phyloP scores from a whole-genome alignment of 495 filamentous ascomycete genomes.

The Oleoguttula mirabilis region DNA sequence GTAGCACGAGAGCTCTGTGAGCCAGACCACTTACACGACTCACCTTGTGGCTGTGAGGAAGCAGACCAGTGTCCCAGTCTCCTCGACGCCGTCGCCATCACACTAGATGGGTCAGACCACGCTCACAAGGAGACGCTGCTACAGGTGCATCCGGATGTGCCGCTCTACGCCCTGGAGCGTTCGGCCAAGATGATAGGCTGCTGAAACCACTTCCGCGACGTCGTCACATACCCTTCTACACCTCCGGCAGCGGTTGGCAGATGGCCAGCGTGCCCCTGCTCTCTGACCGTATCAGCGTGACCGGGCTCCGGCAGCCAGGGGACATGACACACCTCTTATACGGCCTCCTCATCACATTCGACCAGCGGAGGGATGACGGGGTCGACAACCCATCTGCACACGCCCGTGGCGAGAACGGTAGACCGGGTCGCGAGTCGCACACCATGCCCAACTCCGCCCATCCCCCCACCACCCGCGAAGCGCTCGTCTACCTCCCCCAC shows the following conservation, averaged over 20 bases:
- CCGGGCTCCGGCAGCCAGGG: constrained; percentile 33
- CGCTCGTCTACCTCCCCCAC: constrained; percentile 44
- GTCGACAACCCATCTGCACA: background rate
- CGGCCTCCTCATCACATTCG: constrained; percentile 41
- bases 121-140: constrained; percentile 42
- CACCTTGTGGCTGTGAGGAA: too few species aligned
- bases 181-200: constrained; percentile 36
- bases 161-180: constrained; percentile 36
- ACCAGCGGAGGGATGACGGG: constrained; percentile 9
- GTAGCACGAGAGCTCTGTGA: constrained; percentile 12
- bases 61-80: background rate
- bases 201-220: constrained; percentile 39
- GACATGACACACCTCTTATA: constrained; percentile 42
- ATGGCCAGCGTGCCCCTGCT: constrained; percentile 28
- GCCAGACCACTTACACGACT: too few species aligned
- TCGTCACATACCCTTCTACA: constrained; percentile 25
- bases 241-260: constrained; percentile 30
- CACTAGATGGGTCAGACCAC: constrained; percentile 49
- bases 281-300: constrained; percentile 40
- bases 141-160: constrained; percentile 35
- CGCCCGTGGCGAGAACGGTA: background rate
- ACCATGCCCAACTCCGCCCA: background rate
- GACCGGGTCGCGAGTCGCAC: constrained; percentile 8
- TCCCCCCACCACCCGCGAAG: constrained; percentile 1
- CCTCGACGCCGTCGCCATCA: constrained; percentile 37